A percentile compares a stretch with the other conserved stretches of the same genome.
phyloP scores from a whole-genome alignment of 2,329 filamentous ascomycete species.

The Clonostachys byssicola region DNA sequence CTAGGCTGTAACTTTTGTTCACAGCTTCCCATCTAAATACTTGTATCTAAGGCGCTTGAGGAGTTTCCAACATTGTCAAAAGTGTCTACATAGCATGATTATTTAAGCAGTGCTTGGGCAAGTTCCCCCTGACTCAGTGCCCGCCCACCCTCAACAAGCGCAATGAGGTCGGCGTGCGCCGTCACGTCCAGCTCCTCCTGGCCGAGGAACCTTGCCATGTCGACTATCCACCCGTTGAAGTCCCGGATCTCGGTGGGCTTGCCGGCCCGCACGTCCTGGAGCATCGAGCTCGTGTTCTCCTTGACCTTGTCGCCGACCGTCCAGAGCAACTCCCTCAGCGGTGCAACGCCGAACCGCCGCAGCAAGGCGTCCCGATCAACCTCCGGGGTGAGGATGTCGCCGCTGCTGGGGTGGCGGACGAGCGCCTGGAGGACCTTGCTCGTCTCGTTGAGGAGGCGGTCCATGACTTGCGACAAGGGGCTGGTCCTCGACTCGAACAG shows the following conservation, averaged over 20 bases:
- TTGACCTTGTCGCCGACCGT: constrained; percentile 40
- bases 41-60: neutral
- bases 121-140: constrained; percentile 27
- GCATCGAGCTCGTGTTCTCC: constrained; percentile 57
- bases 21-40: neutral
- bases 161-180: constrained; percentile 33
- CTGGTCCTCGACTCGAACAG: constrained; percentile 56
- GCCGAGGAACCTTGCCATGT: constrained; percentile 34
- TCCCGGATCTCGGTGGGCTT: constrained; percentile 51
- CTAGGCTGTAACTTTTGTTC: neutral
- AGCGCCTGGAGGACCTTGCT: constrained; percentile 67
- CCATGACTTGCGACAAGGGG: constrained; percentile 48
- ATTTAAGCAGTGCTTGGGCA: neutral
- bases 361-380: constrained; percentile 7
- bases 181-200: constrained; percentile 16
- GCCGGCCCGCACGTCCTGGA: constrained; percentile 50
- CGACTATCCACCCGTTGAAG: constrained; percentile 56
- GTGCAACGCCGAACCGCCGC: constrained; percentile 35
- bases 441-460: constrained; percentile 69
- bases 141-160: constrained; percentile 31
- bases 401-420: constrained; percentile 51
- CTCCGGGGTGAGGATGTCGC: constrained; percentile 24
- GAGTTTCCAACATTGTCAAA: too few species aligned
- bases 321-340: constrained; percentile 39
- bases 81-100: neutral